These are phyloP conservation scores for Stagonosporopsis tanaceti DNA, from an alignment of 2,329 filamentous ascomycete genomes.

Conservation along the genomic window DNA sequence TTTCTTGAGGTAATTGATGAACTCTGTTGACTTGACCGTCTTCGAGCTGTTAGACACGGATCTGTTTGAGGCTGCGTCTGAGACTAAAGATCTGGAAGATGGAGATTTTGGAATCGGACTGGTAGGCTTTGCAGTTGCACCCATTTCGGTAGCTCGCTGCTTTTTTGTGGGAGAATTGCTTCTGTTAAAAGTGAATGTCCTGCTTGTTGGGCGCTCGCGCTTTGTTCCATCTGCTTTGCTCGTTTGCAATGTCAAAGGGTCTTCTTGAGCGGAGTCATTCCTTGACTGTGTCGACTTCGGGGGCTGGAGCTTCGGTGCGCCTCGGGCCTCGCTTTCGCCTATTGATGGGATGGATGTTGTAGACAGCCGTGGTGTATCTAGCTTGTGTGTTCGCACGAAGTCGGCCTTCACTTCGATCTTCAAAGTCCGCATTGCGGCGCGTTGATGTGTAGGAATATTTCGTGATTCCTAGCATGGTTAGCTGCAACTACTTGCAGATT, in stretches of 20 bases:
- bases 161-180: slow-evolving; percentile 80
- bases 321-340: slow-evolving; percentile 40
- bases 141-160: slow-evolving; percentile 66
- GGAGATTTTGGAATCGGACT: slow-evolving; percentile 71
- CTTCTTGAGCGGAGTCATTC: slow-evolving; percentile 38
- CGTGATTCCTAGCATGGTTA: slow-evolving; percentile 71
- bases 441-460: slow-evolving; percentile 92
- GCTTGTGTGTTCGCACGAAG: slow-evolving; percentile 90
- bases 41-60: slow-evolving; percentile 75
- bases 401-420: slow-evolving; percentile 92
- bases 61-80: slow-evolving; percentile 61
- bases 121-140: slow-evolving; percentile 74
- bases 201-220: slow-evolving; percentile 66
- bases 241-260: slow-evolving; percentile 33
- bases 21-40: slow-evolving; percentile 79
- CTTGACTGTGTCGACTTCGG: slow-evolving; percentile 48
- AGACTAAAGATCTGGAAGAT: slow-evolving; percentile 64
- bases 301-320: slow-evolving; percentile 50
- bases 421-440: slow-evolving; percentile 92
- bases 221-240: slow-evolving; percentile 41
- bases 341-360: slow-evolving; percentile 50
- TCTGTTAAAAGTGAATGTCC: slow-evolving; percentile 80
- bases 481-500: slow-evolving; percentile 32
- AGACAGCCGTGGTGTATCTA: slow-evolving; percentile 60
- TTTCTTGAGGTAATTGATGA: slow-evolving; percentile 84